Conservation (phyloP, 768 basidiomycete genomes). For the Chiua virens region DNA sequence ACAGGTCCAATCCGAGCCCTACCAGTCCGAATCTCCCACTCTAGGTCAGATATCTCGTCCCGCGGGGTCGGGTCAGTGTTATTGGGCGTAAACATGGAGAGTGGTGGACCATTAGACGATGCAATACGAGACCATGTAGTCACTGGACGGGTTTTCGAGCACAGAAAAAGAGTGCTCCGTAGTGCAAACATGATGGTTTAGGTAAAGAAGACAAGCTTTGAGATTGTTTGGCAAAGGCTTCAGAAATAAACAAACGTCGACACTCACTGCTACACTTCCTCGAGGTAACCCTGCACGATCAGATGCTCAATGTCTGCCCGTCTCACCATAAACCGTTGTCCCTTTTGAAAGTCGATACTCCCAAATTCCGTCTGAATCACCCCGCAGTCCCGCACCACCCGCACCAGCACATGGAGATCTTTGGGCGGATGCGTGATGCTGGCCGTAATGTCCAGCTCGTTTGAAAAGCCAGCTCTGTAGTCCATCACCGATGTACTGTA, state of each 20-base stretch:
- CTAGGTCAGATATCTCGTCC: conserved; percentile 54
- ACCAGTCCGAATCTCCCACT: conserved; percentile 83
- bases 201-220: neutral
- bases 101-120: conserved; percentile 12
- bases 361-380: conserved; percentile 91
- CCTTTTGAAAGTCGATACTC: conserved; percentile 85
- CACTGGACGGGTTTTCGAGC: neutral
- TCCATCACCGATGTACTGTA: conserved; percentile 82
- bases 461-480: conserved; percentile 80
- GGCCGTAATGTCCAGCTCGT: conserved; percentile 85
- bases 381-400: conserved; percentile 87
- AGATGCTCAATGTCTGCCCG: conserved; percentile 91
- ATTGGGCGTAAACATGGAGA: conserved; percentile 26
- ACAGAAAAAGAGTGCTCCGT: neutral
- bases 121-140: conserved; percentile 1
- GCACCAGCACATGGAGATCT: conserved; percentile 85
- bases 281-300: conserved; percentile 90
- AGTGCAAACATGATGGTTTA: conserved; percentile 12
- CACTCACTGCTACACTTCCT: conserved; percentile 59
- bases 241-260: conserved; percentile 20
- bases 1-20: conserved; percentile 11
- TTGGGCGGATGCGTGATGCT: conserved; percentile 82
- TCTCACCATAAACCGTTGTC: conserved; percentile 86
- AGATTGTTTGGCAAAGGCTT: conserved; percentile 27
- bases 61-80: conserved; percentile 7